Percentiles rank a stretch among this genome's conserved stretches.
Conservation (phyloP, 2,329 filamentous ascomycete species). For the Chaetothyriales sp. region DNA sequence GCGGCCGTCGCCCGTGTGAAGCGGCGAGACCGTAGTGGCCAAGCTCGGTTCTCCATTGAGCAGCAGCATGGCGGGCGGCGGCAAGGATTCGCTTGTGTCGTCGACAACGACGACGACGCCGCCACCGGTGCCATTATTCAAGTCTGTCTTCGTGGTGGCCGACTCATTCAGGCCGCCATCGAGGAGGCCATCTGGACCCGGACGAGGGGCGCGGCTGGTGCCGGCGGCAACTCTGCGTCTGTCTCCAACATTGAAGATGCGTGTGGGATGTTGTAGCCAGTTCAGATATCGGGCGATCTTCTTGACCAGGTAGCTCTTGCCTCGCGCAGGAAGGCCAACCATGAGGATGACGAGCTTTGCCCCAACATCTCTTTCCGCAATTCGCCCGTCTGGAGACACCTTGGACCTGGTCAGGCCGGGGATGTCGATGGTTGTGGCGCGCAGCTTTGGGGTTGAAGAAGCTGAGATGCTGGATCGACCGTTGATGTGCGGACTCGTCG, state of each 20-base stretch:
- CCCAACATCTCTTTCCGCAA: constrained; percentile 84
- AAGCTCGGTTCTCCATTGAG: constrained; percentile 38
- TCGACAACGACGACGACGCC: too few species aligned
- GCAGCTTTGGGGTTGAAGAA: constrained; percentile 61
- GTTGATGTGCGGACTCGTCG: constrained; percentile 51
- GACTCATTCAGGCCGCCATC: constrained; percentile 32
- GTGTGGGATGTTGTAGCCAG: constrained; percentile 92
- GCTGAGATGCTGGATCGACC: constrained; percentile 61
- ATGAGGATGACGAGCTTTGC: constrained; percentile 96
- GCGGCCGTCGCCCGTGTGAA: neutral
- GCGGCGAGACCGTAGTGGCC: constrained; percentile 8
- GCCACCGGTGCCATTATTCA: constrained; percentile 21
- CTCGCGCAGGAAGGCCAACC: constrained; percentile 87
- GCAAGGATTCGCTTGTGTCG: constrained; percentile 24
- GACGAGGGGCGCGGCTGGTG: neutral
- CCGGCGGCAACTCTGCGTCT: constrained; percentile 67
- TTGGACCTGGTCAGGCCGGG: constrained; percentile 91
- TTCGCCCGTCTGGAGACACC: constrained; percentile 88
- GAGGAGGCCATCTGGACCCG: constrained; percentile 21
- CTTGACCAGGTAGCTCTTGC: constrained; percentile 98
- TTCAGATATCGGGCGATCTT: constrained; percentile 91
- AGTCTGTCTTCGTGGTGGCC: constrained; percentile 30
- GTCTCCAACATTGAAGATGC: constrained; percentile 96
- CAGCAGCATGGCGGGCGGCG: constrained; percentile 39
- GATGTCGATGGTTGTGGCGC: constrained; percentile 91